These are phyloP conservation scores for Cicer pinnatifidum DNA, from an alignment of 306 rosid genomes.

Conservation along the genomic window DNA sequence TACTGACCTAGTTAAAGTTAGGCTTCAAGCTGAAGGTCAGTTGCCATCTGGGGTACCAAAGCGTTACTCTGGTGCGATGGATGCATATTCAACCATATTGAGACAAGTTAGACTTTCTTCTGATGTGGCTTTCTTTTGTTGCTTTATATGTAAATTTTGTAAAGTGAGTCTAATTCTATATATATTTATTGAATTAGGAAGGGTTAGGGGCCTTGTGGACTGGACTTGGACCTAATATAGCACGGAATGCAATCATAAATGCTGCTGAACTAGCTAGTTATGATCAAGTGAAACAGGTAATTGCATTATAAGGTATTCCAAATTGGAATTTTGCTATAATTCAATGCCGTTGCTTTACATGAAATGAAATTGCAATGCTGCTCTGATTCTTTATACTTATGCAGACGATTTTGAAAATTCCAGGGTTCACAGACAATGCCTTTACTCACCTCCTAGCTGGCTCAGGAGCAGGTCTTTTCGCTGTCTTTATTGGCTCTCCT, in stretches of 20 bases:
- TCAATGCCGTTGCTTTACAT: constrained; percentile 26
- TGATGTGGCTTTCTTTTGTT: neutral
- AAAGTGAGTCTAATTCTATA: constrained; percentile 10
- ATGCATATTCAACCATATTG: constrained; percentile 77
- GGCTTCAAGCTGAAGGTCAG: constrained; percentile 94
- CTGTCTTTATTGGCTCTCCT: constrained; percentile 94
- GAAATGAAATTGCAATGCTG: constrained; percentile 56
- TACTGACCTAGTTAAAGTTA: constrained; percentile 91
- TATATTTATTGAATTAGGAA: constrained; percentile 61
- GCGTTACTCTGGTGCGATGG: constrained; percentile 89
- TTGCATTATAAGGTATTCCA: constrained; percentile 36
- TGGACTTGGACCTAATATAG: constrained; percentile 89
- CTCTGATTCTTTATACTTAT: constrained; percentile 81
- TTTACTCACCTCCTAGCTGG: constrained; percentile 96
- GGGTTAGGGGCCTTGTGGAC: constrained; percentile 92
- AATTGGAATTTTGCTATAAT: constrained; percentile 35
- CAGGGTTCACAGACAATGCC: constrained; percentile 90
- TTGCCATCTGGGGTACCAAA: constrained; percentile 79
- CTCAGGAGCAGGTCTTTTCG: constrained; percentile 95
- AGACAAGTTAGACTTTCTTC: constrained; percentile 65
- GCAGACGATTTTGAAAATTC: constrained; percentile 99
- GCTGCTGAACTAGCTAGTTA: constrained; percentile 99
- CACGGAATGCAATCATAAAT: constrained; percentile 87
- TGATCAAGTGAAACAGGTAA: constrained; percentile 92
- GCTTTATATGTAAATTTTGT: constrained; percentile 8